Percentiles rank a stretch among this genome's conserved stretches.
phyloP scores from a whole-genome alignment of 345 rosid genomes.

The Rhizophora apiculata region DNA sequence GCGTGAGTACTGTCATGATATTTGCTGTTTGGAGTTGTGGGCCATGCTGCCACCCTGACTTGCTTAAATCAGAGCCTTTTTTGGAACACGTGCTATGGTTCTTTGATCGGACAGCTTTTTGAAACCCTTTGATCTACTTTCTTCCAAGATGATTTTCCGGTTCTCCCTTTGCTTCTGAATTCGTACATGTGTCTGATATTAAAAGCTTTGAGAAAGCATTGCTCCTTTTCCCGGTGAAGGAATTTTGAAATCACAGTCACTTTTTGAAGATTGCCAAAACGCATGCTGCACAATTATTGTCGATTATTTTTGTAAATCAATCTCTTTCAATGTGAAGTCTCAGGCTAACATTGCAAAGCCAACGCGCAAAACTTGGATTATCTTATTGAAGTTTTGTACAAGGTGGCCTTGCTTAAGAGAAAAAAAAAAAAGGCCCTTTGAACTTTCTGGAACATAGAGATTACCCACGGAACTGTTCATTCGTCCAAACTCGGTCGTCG shows the following conservation, averaged over 20 bases:
- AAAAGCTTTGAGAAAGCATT: neutral
- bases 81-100: neutral
- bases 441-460: neutral
- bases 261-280: neutral
- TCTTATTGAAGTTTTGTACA: neutral
- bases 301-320: too few relatives aligned
- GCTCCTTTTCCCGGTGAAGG: conserved; percentile 5
- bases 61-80: neutral
- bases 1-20: neutral
- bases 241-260: too few relatives aligned
- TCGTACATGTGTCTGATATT: neutral
- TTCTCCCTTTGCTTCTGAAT: conserved; percentile 13
- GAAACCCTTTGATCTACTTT: conserved; percentile 19
- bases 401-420: neutral
- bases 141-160: conserved; percentile 22
- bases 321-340: too few relatives aligned
- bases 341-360: too few relatives aligned
- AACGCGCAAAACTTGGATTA: neutral
- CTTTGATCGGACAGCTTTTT: conserved; percentile 5
- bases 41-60: neutral
- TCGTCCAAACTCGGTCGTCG: neutral
- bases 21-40: neutral
- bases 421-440: neutral
- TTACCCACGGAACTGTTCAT: too few relatives aligned
- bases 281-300: too few relatives aligned